Evolutionary conservation across 768 basidiomycete species (phyloP), one percentile per base, ranked within the genome.

Genomic region (Lentinula sp.): DNA sequence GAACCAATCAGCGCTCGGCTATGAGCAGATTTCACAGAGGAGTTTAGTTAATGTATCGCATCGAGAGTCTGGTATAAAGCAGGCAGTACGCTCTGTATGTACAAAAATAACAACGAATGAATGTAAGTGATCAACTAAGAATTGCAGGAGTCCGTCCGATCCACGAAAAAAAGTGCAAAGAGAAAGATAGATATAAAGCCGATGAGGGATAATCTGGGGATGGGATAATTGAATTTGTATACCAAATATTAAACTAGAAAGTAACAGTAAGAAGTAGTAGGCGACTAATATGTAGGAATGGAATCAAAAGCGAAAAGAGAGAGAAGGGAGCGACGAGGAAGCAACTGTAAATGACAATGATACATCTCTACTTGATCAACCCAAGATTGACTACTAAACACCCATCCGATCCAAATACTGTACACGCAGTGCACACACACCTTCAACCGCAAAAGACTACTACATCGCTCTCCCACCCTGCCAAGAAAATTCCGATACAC

Each of bases 381-480:
- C 37, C 12, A 46, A 59, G 36, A 46, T 18, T 8, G 42, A 16
- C 43, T 46, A 23, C 45, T 20, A 46, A 46, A 46, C 7, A 23
- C 46, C 46, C 20, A 48, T 48, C 46, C 46, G 23, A 39, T 39
- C 28, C 28, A 28, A 28, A 39, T 39, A 39, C 37, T 48, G 12
- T 23, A 48, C 18, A 45, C 43, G 18, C 16, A 45, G 43, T 45
- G 18, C 15, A 45, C 39, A 45, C 43, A 45, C 43, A 45, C 15
- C 28, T 12, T 48, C 46, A 1, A 45, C 20, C 28, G 16, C 35
- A 33, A 16, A 50, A 15, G 28, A 28, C 28, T 28, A 52, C 59
- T 61, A 64, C 43, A 67, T 12, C 33, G 63, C 68, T 41, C 37
- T 57, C 28, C 62, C 63, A 4, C 56, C 65, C 20, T 50, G 33